Percentiles rank a stretch among this genome's conserved stretches.
Conservation (phyloP, 768 basidiomycete species). For the Hypholoma sublateritium region DNA sequence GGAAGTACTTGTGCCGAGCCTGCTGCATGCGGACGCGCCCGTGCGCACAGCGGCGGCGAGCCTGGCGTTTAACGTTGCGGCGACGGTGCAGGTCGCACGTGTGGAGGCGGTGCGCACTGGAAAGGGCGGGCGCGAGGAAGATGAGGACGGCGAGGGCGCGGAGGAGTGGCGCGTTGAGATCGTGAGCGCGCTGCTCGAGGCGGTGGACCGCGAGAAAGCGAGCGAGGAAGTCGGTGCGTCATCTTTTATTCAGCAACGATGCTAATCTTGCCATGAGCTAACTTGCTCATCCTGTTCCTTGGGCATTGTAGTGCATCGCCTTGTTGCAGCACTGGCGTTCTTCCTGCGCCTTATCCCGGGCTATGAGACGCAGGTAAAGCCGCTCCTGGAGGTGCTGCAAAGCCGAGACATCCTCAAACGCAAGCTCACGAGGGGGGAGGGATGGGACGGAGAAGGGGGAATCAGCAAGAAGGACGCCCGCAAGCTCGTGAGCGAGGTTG, state of each 20-base stretch:
- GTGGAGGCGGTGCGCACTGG: conserved; percentile 37
- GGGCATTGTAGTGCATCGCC: conserved; percentile 64
- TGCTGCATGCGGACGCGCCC: conserved; percentile 65
- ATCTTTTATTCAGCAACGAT: conserved; percentile 6
- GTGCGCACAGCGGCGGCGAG: conserved; percentile 84
- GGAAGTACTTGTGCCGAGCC: conserved; percentile 57
- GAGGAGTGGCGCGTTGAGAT: conserved; percentile 90
- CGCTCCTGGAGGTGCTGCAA: conserved; percentile 73
- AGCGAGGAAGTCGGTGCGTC: conserved; percentile 81
- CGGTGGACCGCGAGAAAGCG: conserved; percentile 64
- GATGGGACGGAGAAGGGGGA: conserved; percentile 46
- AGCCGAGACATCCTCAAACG: conserved; percentile 51
- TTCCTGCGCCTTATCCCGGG: conserved; percentile 75
- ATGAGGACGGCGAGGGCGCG: conserved; percentile 47
- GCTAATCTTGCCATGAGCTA: not conserved
- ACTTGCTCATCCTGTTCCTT: not conserved
- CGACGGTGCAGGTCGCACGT: conserved; percentile 61
- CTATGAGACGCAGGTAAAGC: conserved; percentile 49
- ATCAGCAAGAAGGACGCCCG: conserved; percentile 67
- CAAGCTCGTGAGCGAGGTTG: conserved; percentile 67
- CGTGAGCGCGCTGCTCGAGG: conserved; percentile 80
- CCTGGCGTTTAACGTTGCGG: conserved; percentile 74
- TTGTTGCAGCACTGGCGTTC: conserved; percentile 77
- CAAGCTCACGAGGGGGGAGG: conserved; percentile 54
- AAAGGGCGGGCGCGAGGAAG: conserved; percentile 27